Base-by-base conservation (phyloP, 495 filamentous ascomycete species). In the Xylaria scruposa region DNA sequence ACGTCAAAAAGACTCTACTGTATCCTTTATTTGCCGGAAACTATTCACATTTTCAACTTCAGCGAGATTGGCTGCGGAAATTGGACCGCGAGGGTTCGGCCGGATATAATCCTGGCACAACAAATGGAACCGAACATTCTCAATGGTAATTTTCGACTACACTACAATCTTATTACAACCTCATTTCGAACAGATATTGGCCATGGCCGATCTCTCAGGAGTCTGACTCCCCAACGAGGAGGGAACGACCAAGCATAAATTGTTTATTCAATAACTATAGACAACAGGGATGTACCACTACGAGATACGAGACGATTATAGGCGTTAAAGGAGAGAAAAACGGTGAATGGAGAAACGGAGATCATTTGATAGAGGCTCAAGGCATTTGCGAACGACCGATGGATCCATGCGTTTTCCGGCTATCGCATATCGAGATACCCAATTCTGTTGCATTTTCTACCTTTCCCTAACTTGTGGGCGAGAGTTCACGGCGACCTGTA, bases 11-110 rank as follows among this genome's bases (percentile, higher is more conserved):
- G 51, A 91, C 91, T 73, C 85, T 97, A 38, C 83, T 97, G 21
- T 86, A 83, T 3, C 82, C 86, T 19, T 84, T 94, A 47, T 81
- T 95, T 65, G 91, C 83, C 0, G 94, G 91, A 8, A 89, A 94
- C 74, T 97, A 95, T 76, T 85, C 86, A 1, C 86, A 85, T 38
- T 94, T 95, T 70, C 79, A 84, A 8, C 77, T 83, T n/a, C 91
- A 94, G 73, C 86, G 94, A 33, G 77, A 82, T 12, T 86, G 77
- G 73, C 72, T 85, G 1, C 68, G 79, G 42, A 73, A 73, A 19
- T 70, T 82, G 42, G 60, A 36, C 10, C 26, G 42, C 15, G 21
- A 73, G 51, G 58, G 54, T 8, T 21, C 58, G 9, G 13, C 58
- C 38, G 13, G 13, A 44, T 4, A 63, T 38, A 15, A 6, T 15